These are phyloP conservation scores for Talaromyces sp. DNA, from an alignment of 2,329 filamentous ascomycete species.

Conservation along the genomic window DNA sequence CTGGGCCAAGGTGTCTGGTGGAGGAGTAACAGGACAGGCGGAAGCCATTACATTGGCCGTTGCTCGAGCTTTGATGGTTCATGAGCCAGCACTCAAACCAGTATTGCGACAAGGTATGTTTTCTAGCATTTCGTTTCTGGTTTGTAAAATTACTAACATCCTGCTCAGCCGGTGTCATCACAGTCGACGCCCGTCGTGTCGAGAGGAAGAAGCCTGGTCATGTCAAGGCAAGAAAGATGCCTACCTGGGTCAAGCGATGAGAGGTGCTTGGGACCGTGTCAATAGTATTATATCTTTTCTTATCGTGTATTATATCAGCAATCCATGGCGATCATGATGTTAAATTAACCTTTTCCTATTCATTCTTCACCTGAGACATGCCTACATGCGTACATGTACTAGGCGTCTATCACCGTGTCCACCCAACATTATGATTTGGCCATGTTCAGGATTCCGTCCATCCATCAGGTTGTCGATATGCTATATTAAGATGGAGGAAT, in stretches of 20 bases:
- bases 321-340: constrained; percentile 10
- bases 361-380: not conserved
- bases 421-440: not conserved
- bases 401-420: no score
- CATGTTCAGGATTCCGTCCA: not conserved
- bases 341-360: not conserved
- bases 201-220: constrained; percentile 98
- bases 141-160: constrained; percentile 2
- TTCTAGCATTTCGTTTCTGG: not conserved
- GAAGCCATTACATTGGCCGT: constrained; percentile 90
- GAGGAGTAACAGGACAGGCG: constrained; percentile 90
- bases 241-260: constrained; percentile 89
- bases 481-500: not conserved
- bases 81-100: constrained; percentile 89
- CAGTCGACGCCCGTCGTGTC: constrained; percentile 83
- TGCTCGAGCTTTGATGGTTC: constrained; percentile 79
- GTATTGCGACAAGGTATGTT: constrained; percentile 80
- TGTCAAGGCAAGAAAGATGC: constrained; percentile 96
- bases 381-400: no score
- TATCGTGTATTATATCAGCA: constrained; percentile 16
- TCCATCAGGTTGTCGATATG: not conserved
- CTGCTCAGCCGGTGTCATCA: constrained; percentile 77
- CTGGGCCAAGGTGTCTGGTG: constrained; percentile 79
- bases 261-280: constrained; percentile 11
- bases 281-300: constrained; percentile 15